phyloP scores from a whole-genome alignment of 1,284 basidiomycete genomes.

The Volvariella surrecta region DNA sequence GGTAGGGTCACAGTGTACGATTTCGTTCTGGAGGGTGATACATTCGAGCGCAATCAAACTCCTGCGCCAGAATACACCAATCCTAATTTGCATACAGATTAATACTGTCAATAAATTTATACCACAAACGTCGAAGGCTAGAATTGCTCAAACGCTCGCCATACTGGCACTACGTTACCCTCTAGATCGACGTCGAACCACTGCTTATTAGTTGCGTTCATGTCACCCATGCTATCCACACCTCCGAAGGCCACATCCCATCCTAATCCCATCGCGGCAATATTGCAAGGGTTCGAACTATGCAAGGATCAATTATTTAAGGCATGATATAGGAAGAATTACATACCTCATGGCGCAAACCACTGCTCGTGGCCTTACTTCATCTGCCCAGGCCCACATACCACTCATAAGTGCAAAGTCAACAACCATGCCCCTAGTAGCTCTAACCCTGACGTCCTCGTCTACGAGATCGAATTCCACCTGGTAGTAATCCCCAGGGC shows the following conservation, averaged over 20 bases:
- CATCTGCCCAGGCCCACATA: slow-evolving; percentile 41
- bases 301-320: slow-evolving; percentile 4
- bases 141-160: slow-evolving; percentile 44
- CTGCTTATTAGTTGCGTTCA: slow-evolving; percentile 35
- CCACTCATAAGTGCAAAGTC: slow-evolving; percentile 58
- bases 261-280: slow-evolving; percentile 50
- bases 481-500: slow-evolving; percentile 47
- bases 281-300: slow-evolving; percentile 55
- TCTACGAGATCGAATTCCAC: slow-evolving; percentile 35
- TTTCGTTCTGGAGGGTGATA: slow-evolving; percentile 40
- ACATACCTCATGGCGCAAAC: slow-evolving; percentile 54
- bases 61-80: no score
- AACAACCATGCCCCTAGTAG: slow-evolving; percentile 55
- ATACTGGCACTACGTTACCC: slow-evolving; percentile 42
- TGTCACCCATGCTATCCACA: slow-evolving; percentile 34
- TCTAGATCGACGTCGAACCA: slow-evolving; percentile 58
- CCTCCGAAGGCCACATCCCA: slow-evolving; percentile 57
- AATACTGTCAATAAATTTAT: no score
- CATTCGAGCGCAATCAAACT: slow-evolving; percentile 1
- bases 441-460: slow-evolving; percentile 30
- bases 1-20: slow-evolving; percentile 69
- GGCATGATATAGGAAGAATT: neutral
- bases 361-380: slow-evolving; percentile 38
- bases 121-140: slow-evolving; percentile 2
- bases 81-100: no score